These are phyloP conservation scores for Candida rishiriensis DNA, from an alignment of 805 yeast genomes.

Conservation along the genomic window DNA sequence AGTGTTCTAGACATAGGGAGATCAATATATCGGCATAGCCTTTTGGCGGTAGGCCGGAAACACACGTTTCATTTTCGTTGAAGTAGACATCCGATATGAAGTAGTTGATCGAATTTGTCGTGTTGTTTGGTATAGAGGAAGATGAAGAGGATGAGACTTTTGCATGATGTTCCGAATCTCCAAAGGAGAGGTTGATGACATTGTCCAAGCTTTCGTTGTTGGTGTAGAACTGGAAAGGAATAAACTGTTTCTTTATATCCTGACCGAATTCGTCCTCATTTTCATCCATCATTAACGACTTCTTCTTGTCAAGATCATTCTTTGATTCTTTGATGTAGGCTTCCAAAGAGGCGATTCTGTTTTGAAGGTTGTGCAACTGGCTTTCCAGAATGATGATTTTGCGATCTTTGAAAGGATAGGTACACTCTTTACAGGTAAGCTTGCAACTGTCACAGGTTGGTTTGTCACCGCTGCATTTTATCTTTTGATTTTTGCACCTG, in stretches of 20 bases:
- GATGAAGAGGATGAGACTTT: conserved; percentile 1
- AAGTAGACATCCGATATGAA: conserved; percentile 16
- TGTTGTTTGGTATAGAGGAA: background rate
- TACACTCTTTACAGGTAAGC: conserved; percentile 18
- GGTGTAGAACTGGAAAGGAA: conserved; percentile 19
- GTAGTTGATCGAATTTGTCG: conserved; percentile 11
- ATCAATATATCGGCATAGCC: conserved; percentile 14
- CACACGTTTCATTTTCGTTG: conserved; percentile 5
- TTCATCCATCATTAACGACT: background rate
- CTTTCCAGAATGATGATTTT: conserved; percentile 27
- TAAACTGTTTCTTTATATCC: conserved; percentile 9
- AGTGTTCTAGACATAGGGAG: conserved; percentile 13
- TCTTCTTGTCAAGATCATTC: background rate
- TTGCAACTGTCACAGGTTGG: conserved; percentile 27
- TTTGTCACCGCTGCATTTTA: conserved; percentile 43
- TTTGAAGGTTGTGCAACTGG: conserved; percentile 22
- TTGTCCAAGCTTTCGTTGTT: conserved; percentile 20
- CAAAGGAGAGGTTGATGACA: conserved; percentile 24
- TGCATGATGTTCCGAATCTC: conserved; percentile 21
- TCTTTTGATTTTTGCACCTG: conserved; percentile 45
- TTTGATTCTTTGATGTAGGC: conserved; percentile 6
- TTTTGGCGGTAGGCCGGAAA: conserved; percentile 12
- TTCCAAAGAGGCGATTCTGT: conserved; percentile 22
- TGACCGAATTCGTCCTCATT: conserved; percentile 8
- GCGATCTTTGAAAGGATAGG: conserved; percentile 26